phyloP scores from a whole-genome alignment of 176 grass and related monocot species.

The Carex scoparia region DNA sequence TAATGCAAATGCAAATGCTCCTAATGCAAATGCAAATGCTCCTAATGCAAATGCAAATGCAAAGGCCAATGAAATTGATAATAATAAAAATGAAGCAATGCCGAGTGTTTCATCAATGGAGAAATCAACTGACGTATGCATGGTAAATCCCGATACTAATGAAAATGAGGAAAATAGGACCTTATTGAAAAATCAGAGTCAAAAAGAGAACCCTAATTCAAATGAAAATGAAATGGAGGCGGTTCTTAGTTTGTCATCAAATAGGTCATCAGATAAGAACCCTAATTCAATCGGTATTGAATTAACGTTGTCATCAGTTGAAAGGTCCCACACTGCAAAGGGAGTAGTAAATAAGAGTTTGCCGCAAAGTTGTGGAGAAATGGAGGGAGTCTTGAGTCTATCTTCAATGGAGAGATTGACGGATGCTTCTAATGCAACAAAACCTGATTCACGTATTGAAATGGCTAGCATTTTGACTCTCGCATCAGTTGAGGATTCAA shows the following conservation, averaged over 20 bases:
- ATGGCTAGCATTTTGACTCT: conserved; percentile 22
- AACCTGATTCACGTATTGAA: neutral
- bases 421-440: neutral
- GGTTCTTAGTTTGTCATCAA: conserved; percentile 6
- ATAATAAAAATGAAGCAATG: neutral
- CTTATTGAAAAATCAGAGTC: neutral
- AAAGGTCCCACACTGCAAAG: neutral
- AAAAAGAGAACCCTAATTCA: neutral
- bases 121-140: neutral
- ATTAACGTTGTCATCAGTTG: conserved; percentile 16
- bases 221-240: conserved; percentile 9
- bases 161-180: conserved; percentile 5
- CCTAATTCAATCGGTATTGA: neutral
- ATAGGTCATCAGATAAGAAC: conserved; percentile 1
- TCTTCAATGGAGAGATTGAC: neutral
- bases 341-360: conserved; percentile 11
- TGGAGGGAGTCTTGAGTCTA: conserved; percentile 7
- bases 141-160: neutral
- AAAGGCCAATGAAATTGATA: neutral
- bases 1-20: no score
- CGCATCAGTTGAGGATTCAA: neutral
- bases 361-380: neutral
- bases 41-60: conserved; percentile 10
- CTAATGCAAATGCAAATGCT: neutral
- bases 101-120: neutral